Base-by-base conservation (phyloP, 1,284 basidiomycete genomes). In the Heliocybe sulcata region DNA sequence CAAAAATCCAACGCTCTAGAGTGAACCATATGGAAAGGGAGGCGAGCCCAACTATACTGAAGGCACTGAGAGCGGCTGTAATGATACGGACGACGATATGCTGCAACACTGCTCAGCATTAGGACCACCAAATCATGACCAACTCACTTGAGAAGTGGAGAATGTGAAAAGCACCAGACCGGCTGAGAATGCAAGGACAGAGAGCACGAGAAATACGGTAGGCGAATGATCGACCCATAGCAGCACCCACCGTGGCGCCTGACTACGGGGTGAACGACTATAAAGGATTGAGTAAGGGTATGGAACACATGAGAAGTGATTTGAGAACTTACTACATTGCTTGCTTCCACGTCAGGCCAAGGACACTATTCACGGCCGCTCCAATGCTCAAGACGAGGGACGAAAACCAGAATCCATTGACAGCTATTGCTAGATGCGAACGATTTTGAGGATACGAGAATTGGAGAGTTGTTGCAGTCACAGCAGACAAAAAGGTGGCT, bases 361-460 rank as follows among this genome's bases (percentile, higher is more conserved):
- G 45, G 12, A 58, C 55, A 4, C 55, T 51, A 49, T 63, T 62
- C 52, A 62, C 58, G 20, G 62, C 60, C 29, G 56, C 55, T 29
- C 61, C 58, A 35, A 63, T 58, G n/a, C 58, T 59, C 49, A 63
- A 61, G 3, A 63, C 62, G 6, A 63, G 57, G 14, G 60, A 61
- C 20, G 55, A 56, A 16, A 62, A 57, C 59, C 61, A 63, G 6
- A 62, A 45, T 12, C 51, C 48, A 47, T 62, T 62, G 29, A 62
- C 60, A 35, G 26, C 31, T 9, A 22, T 26, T 27, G 53, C 48
- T 2, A 54, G 19, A 3, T 19, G 9, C 3, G 23, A 49, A 10
- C 12, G 20, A 26, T 19, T 56, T n/a, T 45, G 9, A 45, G 42
- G 52, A 27, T 47, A 56, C 53, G 55, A 54, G 25, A 48, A 56